Conservation (phyloP, 2,329 filamentous ascomycete genomes). For the Fusarium pilosicola region DNA sequence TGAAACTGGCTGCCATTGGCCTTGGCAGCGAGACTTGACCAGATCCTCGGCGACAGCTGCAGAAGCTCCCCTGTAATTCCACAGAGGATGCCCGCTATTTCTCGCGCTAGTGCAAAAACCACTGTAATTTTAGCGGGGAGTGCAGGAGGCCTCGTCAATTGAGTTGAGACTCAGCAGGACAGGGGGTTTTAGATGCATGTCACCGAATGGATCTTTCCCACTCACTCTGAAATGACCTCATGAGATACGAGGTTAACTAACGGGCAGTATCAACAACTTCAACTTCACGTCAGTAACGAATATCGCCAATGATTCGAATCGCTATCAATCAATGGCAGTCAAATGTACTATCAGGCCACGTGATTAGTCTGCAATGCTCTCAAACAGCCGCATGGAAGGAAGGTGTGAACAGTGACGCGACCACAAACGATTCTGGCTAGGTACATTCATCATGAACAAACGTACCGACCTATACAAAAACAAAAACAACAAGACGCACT, state of each 20-base stretch:
- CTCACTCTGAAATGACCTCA: conserved; percentile 20
- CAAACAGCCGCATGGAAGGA: neutral
- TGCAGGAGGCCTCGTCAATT: conserved; percentile 35
- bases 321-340: neutral
- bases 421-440: neutral
- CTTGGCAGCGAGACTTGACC: conserved; percentile 36
- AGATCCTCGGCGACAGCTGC: conserved; percentile 37
- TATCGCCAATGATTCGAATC: neutral
- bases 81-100: conserved; percentile 20
- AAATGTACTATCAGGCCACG: neutral
- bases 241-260: neutral
- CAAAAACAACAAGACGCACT: neutral
- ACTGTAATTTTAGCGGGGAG: conserved; percentile 17
- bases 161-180: conserved; percentile 32
- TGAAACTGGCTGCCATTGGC: conserved; percentile 35
- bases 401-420: conserved; percentile 1
- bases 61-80: conserved; percentile 23
- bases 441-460: conserved; percentile 4
- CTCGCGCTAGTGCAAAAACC: conserved; percentile 6
- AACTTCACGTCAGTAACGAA: neutral
- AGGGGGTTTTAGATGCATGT: conserved; percentile 27
- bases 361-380: neutral
- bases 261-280: neutral
- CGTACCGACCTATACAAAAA: neutral
- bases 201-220: conserved; percentile 9